A percentile compares a stretch with the other conserved stretches of the same genome.
Conservation (phyloP, 805 yeast genomes). For the Metschnikowia continentalis region DNA sequence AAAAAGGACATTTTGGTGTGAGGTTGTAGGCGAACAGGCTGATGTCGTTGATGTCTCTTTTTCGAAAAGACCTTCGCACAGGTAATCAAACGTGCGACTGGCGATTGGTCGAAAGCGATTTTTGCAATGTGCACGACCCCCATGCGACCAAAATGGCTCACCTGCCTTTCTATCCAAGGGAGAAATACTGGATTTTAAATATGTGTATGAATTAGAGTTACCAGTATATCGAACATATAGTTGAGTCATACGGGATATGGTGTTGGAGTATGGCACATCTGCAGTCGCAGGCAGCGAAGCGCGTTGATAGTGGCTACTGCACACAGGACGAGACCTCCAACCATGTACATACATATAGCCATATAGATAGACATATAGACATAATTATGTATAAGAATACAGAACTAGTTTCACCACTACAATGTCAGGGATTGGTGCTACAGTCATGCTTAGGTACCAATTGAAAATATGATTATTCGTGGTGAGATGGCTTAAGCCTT, state of each 20-base stretch:
- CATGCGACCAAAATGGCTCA: background rate
- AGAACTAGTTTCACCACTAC: too few relatives aligned
- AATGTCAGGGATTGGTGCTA: background rate
- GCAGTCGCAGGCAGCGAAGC: background rate
- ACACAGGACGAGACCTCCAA: background rate
- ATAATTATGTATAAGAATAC: too few relatives aligned
- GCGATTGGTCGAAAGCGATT: slow-evolving; percentile 16
- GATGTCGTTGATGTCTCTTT: slow-evolving; percentile 3
- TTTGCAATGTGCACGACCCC: slow-evolving; percentile 10
- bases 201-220: too few relatives aligned
- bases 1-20: slow-evolving; percentile 43
- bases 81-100: slow-evolving; percentile 19
- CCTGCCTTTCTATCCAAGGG: background rate
- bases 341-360: too few relatives aligned
- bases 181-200: background rate
- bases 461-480: background rate
- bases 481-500: slow-evolving; percentile 3
- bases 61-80: slow-evolving; percentile 14
- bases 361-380: too few relatives aligned
- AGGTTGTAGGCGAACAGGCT: slow-evolving; percentile 7
- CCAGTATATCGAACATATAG: background rate
- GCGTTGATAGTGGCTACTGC: background rate
- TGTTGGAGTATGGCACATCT: background rate
- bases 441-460: background rate
- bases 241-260: background rate